Evolutionary conservation across 768 basidiomycete genomes (phyloP).

Genomic region (Scleroderma bovista): DNA sequence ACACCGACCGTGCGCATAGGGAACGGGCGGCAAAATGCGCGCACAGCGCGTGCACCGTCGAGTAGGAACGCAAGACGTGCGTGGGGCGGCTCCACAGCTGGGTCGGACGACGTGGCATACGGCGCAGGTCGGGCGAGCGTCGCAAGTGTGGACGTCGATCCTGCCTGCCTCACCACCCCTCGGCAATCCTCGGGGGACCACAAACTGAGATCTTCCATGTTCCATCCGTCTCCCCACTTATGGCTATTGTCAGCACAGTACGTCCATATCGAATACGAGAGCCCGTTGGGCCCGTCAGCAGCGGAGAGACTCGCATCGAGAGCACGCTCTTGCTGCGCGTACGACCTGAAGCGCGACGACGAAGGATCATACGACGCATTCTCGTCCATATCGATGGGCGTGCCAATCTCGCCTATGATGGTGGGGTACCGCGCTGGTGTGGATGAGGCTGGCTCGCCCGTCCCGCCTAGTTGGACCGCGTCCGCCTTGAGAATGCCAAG

Average conservation of each 20-base stretch:
- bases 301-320: conserved; percentile 80
- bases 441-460: background rate
- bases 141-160: too few species aligned
- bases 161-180: background rate
- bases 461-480: conserved; percentile 49
- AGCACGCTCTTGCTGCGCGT: conserved; percentile 71
- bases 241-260: conserved; percentile 82
- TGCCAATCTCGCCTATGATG: conserved; percentile 93
- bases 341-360: conserved; percentile 60
- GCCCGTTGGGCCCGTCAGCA: conserved; percentile 65
- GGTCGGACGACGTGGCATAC: too few species aligned
- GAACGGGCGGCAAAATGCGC: conserved; percentile 83
- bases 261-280: conserved; percentile 86
- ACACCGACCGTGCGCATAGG: conserved; percentile 71
- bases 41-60: conserved; percentile 78
- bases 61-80: conserved; percentile 59
- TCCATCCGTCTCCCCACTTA: conserved; percentile 95
- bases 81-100: background rate
- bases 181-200: conserved; percentile 75
- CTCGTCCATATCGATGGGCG: conserved; percentile 89
- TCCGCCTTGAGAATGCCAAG: conserved; percentile 76
- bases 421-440: conserved; percentile 56
- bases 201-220: conserved; percentile 89
- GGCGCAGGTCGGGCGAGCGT: too few species aligned
- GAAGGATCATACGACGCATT: conserved; percentile 70